A percentile compares a stretch with the other conserved stretches of the same genome.
Conservation (phyloP, 2,329 filamentous ascomycete genomes). For the Sporothrix brunneoviolacea region DNA sequence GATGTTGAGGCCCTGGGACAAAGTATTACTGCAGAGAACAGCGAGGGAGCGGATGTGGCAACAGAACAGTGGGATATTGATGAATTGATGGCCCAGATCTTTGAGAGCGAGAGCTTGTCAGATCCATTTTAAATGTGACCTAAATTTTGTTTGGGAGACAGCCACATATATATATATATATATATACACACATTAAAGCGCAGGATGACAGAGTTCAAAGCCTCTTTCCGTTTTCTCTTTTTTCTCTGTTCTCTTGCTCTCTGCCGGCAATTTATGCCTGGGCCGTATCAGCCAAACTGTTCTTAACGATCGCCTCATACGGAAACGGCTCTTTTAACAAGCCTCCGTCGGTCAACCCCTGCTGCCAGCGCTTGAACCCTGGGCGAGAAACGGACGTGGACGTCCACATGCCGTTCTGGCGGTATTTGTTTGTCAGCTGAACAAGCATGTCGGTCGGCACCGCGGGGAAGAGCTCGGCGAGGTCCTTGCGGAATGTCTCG, state of each 20-base stretch:
- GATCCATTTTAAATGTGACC: background rate
- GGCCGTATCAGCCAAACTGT: background rate
- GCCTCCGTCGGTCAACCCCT: slow-evolving; percentile 10
- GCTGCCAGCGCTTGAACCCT: slow-evolving; percentile 14
- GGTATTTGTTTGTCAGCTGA: slow-evolving; percentile 12
- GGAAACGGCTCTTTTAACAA: slow-evolving; percentile 8
- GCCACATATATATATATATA: no score
- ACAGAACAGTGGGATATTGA: slow-evolving; percentile 1
- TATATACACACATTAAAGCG: no score
- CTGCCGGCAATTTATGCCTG: no score
- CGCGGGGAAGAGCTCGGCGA: slow-evolving; percentile 13
- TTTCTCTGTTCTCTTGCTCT: background rate
- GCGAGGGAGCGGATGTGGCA: background rate
- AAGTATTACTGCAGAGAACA: background rate
- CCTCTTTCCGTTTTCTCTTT: no score
- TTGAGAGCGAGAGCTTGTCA: slow-evolving; percentile 3
- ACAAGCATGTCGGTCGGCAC: slow-evolving; percentile 11
- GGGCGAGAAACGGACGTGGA: slow-evolving; percentile 6
- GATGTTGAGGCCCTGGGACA: slow-evolving; percentile 5
- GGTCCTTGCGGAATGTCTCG: slow-evolving; percentile 12
- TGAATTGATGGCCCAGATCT: slow-evolving; percentile 5
- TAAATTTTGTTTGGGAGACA: no score
- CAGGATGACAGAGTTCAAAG: no score
- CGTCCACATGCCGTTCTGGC: slow-evolving; percentile 15
- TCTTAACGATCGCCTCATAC: background rate